Base-by-base conservation (phyloP, 441 rosid species). In the Geranium incanum region DNA sequence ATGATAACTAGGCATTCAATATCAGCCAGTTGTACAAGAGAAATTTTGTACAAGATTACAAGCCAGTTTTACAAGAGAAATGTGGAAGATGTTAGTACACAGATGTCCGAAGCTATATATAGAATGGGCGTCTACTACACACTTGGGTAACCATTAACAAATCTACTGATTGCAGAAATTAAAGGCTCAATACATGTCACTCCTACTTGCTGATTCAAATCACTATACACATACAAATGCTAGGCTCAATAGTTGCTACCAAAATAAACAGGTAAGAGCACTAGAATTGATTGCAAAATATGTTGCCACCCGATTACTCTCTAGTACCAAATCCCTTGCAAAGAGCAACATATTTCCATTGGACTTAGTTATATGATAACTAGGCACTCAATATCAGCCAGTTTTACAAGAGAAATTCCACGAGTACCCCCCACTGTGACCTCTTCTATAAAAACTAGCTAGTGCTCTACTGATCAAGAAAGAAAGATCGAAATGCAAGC, bases 51-150 rank as follows among this genome's bases (percentile, higher is more conserved):
- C 21, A 21, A 21, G 21, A 21, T 21, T 21, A 21, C 21, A 21
- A 28, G 33, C 33, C 33, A 28, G 33, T 28, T 28, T 28, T 28
- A 28, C 33, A 28, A 28, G 33, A 28, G 11, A 6, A 11, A 3
- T 11, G 13, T 52, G 60, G 60, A 11, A 3, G 18, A 57, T n/a
- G 23, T 0, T 3, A 8, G 15, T 13, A 57, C 1, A 15, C 23
- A n/a, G n/a, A 15, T 59, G 8, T 3, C 16, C 8, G 1, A 78
- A 82, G 57, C 57, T 48, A 48, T 48, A 48, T 1, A 48, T 48
- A 48, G 15, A 48, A 48, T 48, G 57, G 13, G 57, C 57, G 13
- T 48, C 57, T 9, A 48, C 9, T 41, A 7, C 7, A 6, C 48
- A 41, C 48, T 6, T 41, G 9, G 9, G 11, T 41, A 41, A 7